Conservation (phyloP, 2,329 filamentous ascomycete genomes). For the Blastomyces parvus region DNA sequence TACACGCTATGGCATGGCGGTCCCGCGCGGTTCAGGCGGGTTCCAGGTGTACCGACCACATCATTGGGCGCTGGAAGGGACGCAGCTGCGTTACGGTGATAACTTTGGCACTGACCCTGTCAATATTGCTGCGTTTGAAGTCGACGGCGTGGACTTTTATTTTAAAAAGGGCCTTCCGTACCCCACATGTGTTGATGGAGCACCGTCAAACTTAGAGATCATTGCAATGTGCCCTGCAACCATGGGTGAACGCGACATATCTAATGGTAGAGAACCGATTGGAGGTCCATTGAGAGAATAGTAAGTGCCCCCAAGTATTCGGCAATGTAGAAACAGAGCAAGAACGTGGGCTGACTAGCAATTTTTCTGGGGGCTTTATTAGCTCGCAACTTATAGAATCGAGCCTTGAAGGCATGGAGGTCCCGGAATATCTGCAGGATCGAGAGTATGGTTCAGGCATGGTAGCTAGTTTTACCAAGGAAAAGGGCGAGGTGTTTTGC, state of each 20-base stretch:
- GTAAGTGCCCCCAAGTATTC: not conserved
- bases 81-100: not conserved
- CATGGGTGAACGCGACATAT: not conserved
- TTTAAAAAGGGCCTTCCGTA: not conserved
- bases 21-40: not conserved
- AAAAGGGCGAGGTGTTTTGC: not conserved
- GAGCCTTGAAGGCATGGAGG: not conserved
- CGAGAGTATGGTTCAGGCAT: not conserved
- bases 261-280: not conserved
- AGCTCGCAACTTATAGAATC: not conserved
- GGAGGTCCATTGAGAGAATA: not conserved
- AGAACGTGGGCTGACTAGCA: not conserved
- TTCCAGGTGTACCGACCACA: not conserved
- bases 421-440: not conserved
- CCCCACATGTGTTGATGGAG: not conserved
- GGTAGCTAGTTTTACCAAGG: not conserved
- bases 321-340: not conserved
- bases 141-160: not conserved
- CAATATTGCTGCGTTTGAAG: not conserved
- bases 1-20: not conserved
- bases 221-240: not conserved
- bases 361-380: not conserved
- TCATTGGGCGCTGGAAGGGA: not conserved
- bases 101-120: not conserved
- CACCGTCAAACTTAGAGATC: not conserved